Percentiles rank a stretch among this genome's conserved stretches.
These are phyloP conservation scores for thale cress (Arabidopsis thaliana) DNA, from an alignment of 345 rosid species.

Conservation along the genomic window TAIR10.1 NC_003075.7:17311001-17311500, in stretches of 20 bases:
- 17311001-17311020: conserved; percentile 63
- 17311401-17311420: conserved; percentile 85
- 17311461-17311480: conserved; percentile 15
- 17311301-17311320: neutral
- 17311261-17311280: conserved; percentile 24
- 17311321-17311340: conserved; percentile 10
- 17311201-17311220: conserved; percentile 93
- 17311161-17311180: conserved; percentile 81
- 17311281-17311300: conserved; percentile 9
- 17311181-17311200: conserved; percentile 90
- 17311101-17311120: neutral
- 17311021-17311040: conserved; percentile 57
- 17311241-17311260: conserved; percentile 77
- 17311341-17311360: conserved; percentile 59
- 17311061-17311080: conserved; percentile 12
- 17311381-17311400: conserved; percentile 87
- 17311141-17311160: conserved; percentile 46
- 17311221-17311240: conserved; percentile 89
- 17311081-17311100: neutral
- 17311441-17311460: conserved; percentile 71
- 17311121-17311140: neutral
- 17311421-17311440: conserved; percentile 86
- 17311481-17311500: conserved; percentile 22
- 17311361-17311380: conserved; percentile 88
- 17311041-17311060: conserved; percentile 44